Evolutionary conservation across 768 basidiomycete genomes (phyloP).

Genomic region (Pisolithus tinctorius): DNA sequence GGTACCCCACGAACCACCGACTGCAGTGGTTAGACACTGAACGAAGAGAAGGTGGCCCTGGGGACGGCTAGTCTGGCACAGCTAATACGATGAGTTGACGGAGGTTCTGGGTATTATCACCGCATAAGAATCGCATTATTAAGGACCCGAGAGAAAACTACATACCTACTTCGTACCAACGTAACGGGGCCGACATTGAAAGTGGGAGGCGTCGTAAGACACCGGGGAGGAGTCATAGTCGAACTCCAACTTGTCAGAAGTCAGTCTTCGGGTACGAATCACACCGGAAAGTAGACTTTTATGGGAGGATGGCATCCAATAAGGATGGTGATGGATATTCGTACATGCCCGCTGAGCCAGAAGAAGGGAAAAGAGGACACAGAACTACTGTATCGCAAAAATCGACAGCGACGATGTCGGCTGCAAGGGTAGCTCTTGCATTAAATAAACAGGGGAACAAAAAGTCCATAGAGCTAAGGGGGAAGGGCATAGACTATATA

Average conservation of each 20-base stretch:
- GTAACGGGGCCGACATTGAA: too few relatives aligned
- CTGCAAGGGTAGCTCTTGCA: conserved; percentile 18
- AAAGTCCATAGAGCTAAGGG: conserved; percentile 8
- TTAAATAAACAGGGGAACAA: conserved; percentile 18
- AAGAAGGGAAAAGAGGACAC: not conserved
- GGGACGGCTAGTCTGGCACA: too few relatives aligned
- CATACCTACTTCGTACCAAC: too few relatives aligned
- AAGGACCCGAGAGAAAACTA: too few relatives aligned
- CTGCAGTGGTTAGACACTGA: too few relatives aligned
- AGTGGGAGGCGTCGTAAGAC: not conserved
- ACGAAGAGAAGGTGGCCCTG: too few relatives aligned
- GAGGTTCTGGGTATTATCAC: too few relatives aligned
- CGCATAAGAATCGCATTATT: too few relatives aligned
- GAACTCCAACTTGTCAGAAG: too few relatives aligned
- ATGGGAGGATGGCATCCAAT: not conserved
- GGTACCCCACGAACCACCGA: too few relatives aligned
- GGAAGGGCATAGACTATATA: conserved; percentile 6
- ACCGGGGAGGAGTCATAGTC: too few relatives aligned
- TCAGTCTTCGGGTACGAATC: not conserved
- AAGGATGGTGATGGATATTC: conserved; percentile 9
- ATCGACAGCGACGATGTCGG: conserved; percentile 9
- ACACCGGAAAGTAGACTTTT: not conserved
- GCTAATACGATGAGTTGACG: too few relatives aligned
- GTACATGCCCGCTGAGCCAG: conserved; percentile 11
- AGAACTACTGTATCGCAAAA: conserved; percentile 7